Percentiles rank a stretch among this genome's conserved stretches.
Evolutionary conservation across 148 eudicot species (phyloP).

Genomic region (Gaultheria prostrata): DNA sequence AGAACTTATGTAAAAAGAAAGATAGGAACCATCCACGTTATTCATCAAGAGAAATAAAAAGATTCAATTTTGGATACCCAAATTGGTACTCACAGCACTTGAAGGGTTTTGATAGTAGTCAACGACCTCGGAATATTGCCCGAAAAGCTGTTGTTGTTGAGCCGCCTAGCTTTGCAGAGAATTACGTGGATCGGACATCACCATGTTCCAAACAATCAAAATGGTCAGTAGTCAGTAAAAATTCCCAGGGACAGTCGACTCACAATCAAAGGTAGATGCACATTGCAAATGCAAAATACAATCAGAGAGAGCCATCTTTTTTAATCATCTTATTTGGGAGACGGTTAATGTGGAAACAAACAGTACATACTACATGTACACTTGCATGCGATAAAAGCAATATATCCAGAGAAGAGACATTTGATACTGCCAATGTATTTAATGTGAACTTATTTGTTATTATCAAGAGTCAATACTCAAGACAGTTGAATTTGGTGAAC

Average conservation of each 20-base stretch:
- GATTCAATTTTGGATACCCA: not conserved
- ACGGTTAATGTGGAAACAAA: not conserved
- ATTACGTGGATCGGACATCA: conserved; percentile 19
- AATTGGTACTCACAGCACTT: conserved; percentile 69
- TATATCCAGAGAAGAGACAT: not conserved
- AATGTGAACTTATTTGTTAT: not conserved
- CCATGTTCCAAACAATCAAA: conserved; percentile 5
- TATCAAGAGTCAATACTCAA: not conserved
- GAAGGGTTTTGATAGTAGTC: conserved; percentile 47
- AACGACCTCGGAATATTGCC: conserved; percentile 59
- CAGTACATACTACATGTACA: too few species aligned
- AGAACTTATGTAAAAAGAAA: not conserved
- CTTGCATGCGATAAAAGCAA: not conserved
- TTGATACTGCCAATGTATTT: not conserved
- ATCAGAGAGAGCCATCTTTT: not conserved
- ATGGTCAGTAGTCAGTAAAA: not conserved
- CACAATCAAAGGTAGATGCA: not conserved
- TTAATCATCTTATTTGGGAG: not conserved
- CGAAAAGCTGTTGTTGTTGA: conserved; percentile 67
- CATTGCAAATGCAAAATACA: not conserved
- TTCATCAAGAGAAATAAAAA: not conserved
- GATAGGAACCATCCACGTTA: not conserved
- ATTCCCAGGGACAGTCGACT: not conserved
- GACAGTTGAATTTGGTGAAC: not conserved
- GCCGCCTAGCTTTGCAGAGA: conserved; percentile 57